A percentile compares a stretch with the other conserved stretches of the same genome.
These are phyloP conservation scores for Cystobasidium ongulense DNA, from an alignment of 768 basidiomycete genomes.

Conservation along the genomic window DNA sequence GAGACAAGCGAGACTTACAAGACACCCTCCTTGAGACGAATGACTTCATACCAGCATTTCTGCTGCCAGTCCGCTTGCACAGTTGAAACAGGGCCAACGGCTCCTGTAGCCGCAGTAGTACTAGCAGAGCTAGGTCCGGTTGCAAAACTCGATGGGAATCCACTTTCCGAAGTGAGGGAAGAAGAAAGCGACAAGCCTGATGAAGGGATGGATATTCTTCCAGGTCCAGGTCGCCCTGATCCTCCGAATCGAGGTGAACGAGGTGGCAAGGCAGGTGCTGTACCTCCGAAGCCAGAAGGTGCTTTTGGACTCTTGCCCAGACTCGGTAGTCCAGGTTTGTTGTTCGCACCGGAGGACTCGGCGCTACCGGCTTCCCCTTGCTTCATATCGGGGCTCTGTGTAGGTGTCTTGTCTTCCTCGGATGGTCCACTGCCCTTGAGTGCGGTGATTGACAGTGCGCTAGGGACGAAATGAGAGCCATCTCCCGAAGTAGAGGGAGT, in stretches of 20 bases:
- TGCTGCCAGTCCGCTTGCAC: conserved; percentile 42
- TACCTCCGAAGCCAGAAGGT: neutral
- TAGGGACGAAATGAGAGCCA: neutral
- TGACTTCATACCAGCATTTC: conserved; percentile 40
- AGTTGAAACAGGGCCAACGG: neutral
- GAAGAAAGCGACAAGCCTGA: neutral
- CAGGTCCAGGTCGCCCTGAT: neutral
- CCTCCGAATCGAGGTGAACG: neutral
- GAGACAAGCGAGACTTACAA: conserved; percentile 35
- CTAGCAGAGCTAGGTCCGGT: neutral
- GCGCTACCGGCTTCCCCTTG: neutral
- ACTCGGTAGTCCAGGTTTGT: neutral
- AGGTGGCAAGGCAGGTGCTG: neutral
- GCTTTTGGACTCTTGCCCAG: neutral
- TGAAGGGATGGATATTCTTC: neutral
- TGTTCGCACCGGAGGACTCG: neutral
- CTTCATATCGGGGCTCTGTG: neutral
- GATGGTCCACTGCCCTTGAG: neutral
- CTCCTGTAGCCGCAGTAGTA: neutral
- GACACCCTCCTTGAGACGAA: conserved; percentile 36
- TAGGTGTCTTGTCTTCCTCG: neutral
- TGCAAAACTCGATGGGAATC: neutral
- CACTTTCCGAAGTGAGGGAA: neutral
- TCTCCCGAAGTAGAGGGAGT: neutral
- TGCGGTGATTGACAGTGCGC: neutral